phyloP scores from a whole-genome alignment of 225 moss, liverwort and hornwort genomes.

The Straminergon stramineum region DNA sequence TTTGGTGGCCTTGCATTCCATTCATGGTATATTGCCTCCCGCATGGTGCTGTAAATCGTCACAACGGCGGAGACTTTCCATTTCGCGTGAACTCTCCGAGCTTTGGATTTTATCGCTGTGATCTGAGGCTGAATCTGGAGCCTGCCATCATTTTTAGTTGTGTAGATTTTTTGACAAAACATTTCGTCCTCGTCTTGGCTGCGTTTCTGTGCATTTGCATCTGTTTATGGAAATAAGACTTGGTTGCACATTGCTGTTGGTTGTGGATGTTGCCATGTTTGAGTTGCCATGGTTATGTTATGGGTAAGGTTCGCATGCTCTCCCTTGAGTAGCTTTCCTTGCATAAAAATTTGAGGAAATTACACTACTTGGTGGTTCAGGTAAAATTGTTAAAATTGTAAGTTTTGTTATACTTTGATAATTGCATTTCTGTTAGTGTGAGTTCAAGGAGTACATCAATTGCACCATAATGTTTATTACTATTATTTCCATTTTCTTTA shows the following conservation, averaged over 20 bases:
- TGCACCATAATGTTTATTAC: too few relatives aligned
- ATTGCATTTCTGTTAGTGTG: too few relatives aligned
- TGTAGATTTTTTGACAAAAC: not conserved
- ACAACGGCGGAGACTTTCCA: not conserved
- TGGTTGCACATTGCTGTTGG: not conserved
- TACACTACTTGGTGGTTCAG: not conserved
- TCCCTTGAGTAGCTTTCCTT: not conserved
- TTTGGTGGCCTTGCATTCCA: conserved; percentile 65
- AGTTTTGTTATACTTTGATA: too few relatives aligned
- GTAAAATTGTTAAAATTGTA: too few relatives aligned
- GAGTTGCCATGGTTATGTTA: not conserved
- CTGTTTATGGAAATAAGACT: not conserved
- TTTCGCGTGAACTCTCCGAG: not conserved
- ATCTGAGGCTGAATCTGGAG: not conserved
- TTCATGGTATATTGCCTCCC: conserved; percentile 56
- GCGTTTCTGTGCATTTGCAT: not conserved
- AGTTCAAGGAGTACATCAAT: too few relatives aligned
- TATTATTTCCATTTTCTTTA: too few relatives aligned
- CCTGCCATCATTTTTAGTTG: not conserved
- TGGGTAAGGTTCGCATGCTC: not conserved
- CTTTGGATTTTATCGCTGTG: not conserved
- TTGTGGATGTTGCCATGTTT: not conserved
- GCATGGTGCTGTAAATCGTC: conserved; percentile 33
- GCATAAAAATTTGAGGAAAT: not conserved
- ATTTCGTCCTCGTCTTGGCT: not conserved